Base-by-base conservation (phyloP, 2,329 filamentous ascomycete genomes). In the Exophiala bonariae region DNA sequence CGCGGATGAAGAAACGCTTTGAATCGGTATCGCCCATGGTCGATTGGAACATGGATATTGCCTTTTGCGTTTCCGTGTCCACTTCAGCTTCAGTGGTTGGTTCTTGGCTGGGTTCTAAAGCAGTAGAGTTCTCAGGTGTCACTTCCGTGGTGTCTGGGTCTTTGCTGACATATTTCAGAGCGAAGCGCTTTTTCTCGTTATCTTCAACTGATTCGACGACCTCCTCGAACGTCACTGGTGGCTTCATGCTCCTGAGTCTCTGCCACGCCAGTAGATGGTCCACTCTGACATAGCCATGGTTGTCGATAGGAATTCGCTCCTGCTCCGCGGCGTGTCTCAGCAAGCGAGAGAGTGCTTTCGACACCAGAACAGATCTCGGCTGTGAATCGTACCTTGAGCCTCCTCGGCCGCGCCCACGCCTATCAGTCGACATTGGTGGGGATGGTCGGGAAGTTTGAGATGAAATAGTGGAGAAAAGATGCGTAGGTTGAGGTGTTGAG, bases 101-200 rank as follows among this genome's bases (percentile, higher is more conserved):
- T 13, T 56, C 48, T 18, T 54, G 46, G 7, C 49, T 43, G 30
- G 58, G 23, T 22, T 52, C 46, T 9, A 40, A 45, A 1, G 44
- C 28, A 14, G 45, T 26, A 4, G 48, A 16, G 14, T 51, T 40
- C 2, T 39, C 40, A 5, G 48, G 14, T 5, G 22, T 30, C 20
- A 8, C 20, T 16, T 20, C 42, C 50, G 33, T 54, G 55, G 23
- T 58, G 61, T 56, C 19, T 2, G 8, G 34, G 13, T 38, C 34
- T n/a, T 13, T 22, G 3, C 22, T 42, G 6, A 67, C 78, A 36
- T 79, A 79, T 43, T 89, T 84, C 62, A 97, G 76, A 2, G 83
- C 81, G 73, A 95, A 99, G 31, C 93, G 87, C 68, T 96, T 87
- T 72, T 99, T 99, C 62, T 92, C 87, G 63, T 89, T 95, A 39